phyloP scores from a whole-genome alignment of 2,329 filamentous ascomycete genomes.

The Cladosporium phlei region DNA sequence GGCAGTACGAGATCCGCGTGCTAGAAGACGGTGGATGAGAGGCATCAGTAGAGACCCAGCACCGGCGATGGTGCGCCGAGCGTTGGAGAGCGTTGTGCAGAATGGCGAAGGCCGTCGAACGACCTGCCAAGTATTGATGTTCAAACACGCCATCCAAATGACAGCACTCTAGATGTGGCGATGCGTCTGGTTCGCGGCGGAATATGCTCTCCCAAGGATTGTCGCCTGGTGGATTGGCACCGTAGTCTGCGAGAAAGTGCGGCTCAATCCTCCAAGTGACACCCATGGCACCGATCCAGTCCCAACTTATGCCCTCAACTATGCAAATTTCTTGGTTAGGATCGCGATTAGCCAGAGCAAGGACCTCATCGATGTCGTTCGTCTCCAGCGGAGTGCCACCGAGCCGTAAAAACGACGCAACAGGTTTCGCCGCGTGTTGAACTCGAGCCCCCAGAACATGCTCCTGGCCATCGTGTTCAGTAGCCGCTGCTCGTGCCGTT shows the following conservation, averaged over 20 bases:
- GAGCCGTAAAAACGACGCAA: conserved; percentile 3
- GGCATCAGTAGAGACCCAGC: background rate
- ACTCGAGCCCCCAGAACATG: too few species aligned
- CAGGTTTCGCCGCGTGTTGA: background rate
- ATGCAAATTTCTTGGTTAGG: background rate
- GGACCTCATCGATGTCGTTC: background rate
- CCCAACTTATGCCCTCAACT: conserved; percentile 1
- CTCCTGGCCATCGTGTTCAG: too few species aligned
- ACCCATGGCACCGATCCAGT: conserved; percentile 1
- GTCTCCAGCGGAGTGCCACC: background rate
- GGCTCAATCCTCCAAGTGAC: conserved; percentile 1
- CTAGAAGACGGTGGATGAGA: conserved; percentile 3
- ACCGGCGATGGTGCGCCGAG: background rate
- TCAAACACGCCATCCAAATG: conserved; percentile 6
- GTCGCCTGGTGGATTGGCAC: background rate
- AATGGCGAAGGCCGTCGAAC: background rate
- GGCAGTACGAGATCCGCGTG: conserved; percentile 6
- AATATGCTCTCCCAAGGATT: background rate
- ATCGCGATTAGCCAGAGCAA: background rate
- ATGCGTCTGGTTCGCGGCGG: background rate
- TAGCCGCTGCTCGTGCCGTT: too few species aligned
- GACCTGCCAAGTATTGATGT: background rate
- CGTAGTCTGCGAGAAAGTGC: background rate
- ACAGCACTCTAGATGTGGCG: background rate
- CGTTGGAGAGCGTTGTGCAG: background rate